Conservation (phyloP, 305 asterid genomes). For the Salvia sclarea region DNA sequence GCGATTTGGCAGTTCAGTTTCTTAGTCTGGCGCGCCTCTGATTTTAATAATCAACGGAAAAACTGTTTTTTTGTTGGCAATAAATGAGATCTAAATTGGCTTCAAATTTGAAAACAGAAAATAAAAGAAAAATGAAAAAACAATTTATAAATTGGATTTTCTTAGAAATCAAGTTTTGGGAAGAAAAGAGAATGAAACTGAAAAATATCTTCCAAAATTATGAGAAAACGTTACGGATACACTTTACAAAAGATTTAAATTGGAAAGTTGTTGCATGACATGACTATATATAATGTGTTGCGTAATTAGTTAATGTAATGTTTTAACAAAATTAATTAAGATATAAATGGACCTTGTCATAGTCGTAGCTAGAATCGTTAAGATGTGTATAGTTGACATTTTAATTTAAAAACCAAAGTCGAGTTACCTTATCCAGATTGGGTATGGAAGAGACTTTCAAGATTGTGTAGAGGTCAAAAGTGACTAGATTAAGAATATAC, state of each 20-base stretch:
- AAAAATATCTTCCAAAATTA: neutral
- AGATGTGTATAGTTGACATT: neutral
- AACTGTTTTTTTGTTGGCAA: conserved; percentile 23
- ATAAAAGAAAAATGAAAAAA: neutral
- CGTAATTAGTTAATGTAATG: no score
- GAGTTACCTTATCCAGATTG: neutral
- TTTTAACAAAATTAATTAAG: no score
- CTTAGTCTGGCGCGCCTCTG: conserved; percentile 29
- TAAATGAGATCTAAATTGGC: neutral
- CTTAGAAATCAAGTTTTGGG: no score
- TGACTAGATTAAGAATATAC: neutral
- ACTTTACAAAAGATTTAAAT: neutral
- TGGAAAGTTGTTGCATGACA: neutral
- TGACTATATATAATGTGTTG: neutral
- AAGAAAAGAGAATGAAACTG: neutral
- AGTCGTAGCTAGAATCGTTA: neutral
- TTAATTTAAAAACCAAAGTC: conserved; percentile 3
- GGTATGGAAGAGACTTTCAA: neutral
- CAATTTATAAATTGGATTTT: neutral
- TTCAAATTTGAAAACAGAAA: neutral
- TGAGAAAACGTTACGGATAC: neutral
- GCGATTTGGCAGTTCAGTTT: neutral
- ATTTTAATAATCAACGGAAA: conserved; percentile 30
- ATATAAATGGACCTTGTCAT: neutral
- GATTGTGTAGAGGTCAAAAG: neutral